phyloP scores from a whole-genome alignment of 805 yeast genomes.

The Aciculoconidium aculeatum region DNA sequence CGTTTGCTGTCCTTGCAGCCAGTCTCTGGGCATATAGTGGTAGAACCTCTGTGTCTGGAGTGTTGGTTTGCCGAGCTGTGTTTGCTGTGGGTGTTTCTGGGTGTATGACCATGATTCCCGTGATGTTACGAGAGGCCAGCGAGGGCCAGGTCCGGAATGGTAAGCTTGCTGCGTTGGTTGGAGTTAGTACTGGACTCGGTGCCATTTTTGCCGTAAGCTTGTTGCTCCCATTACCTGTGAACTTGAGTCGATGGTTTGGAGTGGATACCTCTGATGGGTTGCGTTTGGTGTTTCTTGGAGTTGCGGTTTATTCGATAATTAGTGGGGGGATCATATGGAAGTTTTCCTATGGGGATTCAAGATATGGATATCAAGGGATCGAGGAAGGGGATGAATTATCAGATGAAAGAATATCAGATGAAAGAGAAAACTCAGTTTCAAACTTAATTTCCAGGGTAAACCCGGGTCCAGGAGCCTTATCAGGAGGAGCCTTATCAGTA shows the following conservation, averaged over 20 bases:
- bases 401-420: no score
- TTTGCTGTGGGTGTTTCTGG: conserved; percentile 59
- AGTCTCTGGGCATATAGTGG: conserved; percentile 45
- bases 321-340: no score
- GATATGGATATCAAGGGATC: no score
- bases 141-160: conserved; percentile 29
- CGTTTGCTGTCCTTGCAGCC: conserved; percentile 44
- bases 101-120: conserved; percentile 54
- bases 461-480: no score
- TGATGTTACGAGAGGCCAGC: conserved; percentile 13
- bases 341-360: no score
- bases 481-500: no score
- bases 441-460: no score
- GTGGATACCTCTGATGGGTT: no score
- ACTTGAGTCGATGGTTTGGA: conserved; percentile 36
- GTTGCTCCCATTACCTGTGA: conserved; percentile 53
- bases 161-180: conserved; percentile 54
- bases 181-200: conserved; percentile 59
- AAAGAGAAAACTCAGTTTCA: no score
- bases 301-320: no score
- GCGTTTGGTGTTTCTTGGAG: no score
- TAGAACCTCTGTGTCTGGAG: conserved; percentile 39
- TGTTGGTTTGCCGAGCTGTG: conserved; percentile 45
- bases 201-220: conserved; percentile 57
- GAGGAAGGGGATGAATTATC: no score